Evolutionary conservation across 1,139 yeast genomes (phyloP).

Genomic region (Arxiozyma slooffiae): DNA sequence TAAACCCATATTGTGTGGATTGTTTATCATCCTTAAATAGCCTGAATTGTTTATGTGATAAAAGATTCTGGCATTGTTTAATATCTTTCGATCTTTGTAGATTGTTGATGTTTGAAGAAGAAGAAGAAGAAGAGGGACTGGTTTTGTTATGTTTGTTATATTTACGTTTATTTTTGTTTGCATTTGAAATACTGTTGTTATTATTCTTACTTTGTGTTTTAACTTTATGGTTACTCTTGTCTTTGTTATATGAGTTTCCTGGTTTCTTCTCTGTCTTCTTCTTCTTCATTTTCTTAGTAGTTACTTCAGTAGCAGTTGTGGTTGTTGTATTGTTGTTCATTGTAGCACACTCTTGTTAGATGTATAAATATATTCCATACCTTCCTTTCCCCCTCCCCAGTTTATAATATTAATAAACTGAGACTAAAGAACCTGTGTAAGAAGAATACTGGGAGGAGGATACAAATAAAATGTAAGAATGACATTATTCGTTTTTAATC

Average conservation of each 20-base stretch:
- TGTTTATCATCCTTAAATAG: conserved; percentile 11
- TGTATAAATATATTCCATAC: no score
- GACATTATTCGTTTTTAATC: no score
- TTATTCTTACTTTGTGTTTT: neutral
- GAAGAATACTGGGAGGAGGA: no score
- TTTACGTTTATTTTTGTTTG: neutral
- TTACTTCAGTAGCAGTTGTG: neutral
- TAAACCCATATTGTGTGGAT: conserved; percentile 12
- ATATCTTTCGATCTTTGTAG: conserved; percentile 8
- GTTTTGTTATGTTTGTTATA: neutral
- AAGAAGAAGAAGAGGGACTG: neutral
- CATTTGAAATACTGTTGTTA: neutral
- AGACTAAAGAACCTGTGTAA: no score
- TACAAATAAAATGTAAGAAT: no score
- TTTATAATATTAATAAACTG: no score
- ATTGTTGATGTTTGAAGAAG: neutral
- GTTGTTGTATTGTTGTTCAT: neutral
- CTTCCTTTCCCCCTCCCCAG: no score
- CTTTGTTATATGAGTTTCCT: neutral
- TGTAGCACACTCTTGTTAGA: no score
- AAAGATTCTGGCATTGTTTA: conserved; percentile 8
- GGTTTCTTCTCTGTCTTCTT: neutral
- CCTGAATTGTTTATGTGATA: conserved; percentile 10
- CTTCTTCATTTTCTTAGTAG: neutral
- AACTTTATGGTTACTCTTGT: neutral